phyloP scores from a whole-genome alignment of 148 eudicot species.

The Salicornia ramosissima region DNA sequence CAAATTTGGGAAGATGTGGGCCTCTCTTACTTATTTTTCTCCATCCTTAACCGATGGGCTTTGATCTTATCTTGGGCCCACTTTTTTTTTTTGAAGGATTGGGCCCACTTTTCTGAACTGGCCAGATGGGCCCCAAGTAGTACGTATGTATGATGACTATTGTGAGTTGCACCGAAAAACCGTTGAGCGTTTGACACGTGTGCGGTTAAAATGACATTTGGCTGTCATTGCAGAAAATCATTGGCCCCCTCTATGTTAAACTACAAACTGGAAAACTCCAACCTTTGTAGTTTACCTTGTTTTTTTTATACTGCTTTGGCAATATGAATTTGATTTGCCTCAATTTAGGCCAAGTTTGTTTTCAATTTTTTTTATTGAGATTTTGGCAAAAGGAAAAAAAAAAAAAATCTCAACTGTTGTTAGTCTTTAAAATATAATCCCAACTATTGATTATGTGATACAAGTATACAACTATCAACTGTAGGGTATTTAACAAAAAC shows the following conservation, averaged over 20 bases:
- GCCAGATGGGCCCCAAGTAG: neutral
- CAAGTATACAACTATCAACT: too few species aligned
- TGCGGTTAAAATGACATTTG: slow-evolving; percentile 3
- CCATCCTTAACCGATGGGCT: slow-evolving; percentile 4
- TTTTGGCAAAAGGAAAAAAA: too few species aligned
- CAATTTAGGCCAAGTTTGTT: too few species aligned
- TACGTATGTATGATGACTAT: neutral
- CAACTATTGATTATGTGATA: too few species aligned
- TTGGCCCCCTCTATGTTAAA: slow-evolving; percentile 3
- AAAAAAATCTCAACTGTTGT: too few species aligned
- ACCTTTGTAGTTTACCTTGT: slow-evolving; percentile 9
- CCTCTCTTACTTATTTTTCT: neutral
- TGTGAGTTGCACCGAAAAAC: neutral
- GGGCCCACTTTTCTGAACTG: slow-evolving; percentile 10
- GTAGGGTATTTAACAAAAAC: too few species aligned
- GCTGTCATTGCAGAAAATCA: neutral
- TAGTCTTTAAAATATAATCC: too few species aligned
- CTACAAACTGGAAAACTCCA: slow-evolving; percentile 6
- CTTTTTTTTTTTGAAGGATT: too few species aligned
- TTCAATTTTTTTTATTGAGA: too few species aligned
- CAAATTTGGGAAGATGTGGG: neutral
- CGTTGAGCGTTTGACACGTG: slow-evolving; percentile 19
- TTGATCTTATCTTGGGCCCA: slow-evolving; percentile 9
- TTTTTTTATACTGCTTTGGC: too few species aligned
- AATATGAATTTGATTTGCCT: too few species aligned